Evolutionary conservation across 2,329 filamentous ascomycete species (phyloP).

Genomic region (Acrocalymma vagum): DNA sequence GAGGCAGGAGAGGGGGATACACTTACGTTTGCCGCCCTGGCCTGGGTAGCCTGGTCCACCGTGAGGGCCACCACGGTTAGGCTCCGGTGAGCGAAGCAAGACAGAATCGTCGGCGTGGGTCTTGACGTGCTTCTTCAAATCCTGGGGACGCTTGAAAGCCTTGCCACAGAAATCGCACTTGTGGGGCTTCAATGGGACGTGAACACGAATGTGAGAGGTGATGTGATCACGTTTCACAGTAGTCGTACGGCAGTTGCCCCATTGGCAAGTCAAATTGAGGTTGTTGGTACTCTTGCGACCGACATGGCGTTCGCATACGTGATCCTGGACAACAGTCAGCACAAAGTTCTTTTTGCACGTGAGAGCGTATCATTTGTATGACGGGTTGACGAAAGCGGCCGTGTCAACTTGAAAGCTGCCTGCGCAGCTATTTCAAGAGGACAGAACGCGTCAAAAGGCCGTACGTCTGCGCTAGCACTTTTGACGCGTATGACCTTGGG

Average conservation of each 20-base stretch:
- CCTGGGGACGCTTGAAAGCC: constrained; percentile 98
- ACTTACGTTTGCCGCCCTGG: constrained; percentile 51
- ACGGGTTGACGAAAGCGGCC: too few relatives aligned
- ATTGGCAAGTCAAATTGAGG: constrained; percentile 94
- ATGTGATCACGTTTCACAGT: constrained; percentile 99
- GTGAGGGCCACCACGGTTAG: constrained; percentile 56
- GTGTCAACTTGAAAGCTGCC: too few relatives aligned
- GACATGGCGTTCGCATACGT: constrained; percentile 98
- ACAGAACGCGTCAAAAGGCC: too few relatives aligned
- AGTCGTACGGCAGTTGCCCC: constrained; percentile 94
- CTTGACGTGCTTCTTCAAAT: constrained; percentile 99
- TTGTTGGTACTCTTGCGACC: constrained; percentile 99
- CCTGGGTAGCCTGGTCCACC: constrained; percentile 45
- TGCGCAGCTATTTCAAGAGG: too few relatives aligned
- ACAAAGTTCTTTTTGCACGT: too few relatives aligned
- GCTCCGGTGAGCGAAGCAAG: constrained; percentile 69
- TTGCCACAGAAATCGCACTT: constrained; percentile 99
- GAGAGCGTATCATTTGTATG: too few relatives aligned
- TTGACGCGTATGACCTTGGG: too few relatives aligned
- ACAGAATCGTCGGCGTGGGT: constrained; percentile 97
- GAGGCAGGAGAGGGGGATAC: constrained; percentile 10
- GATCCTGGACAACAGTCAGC: constrained; percentile 69
- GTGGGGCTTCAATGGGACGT: constrained; percentile 98
- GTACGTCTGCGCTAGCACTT: too few relatives aligned
- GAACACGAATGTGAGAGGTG: constrained; percentile 97